Evolutionary conservation across 192 early-diverging fungal genomes (phyloP).

Genomic region (Umbelopsis isabellina): DNA sequence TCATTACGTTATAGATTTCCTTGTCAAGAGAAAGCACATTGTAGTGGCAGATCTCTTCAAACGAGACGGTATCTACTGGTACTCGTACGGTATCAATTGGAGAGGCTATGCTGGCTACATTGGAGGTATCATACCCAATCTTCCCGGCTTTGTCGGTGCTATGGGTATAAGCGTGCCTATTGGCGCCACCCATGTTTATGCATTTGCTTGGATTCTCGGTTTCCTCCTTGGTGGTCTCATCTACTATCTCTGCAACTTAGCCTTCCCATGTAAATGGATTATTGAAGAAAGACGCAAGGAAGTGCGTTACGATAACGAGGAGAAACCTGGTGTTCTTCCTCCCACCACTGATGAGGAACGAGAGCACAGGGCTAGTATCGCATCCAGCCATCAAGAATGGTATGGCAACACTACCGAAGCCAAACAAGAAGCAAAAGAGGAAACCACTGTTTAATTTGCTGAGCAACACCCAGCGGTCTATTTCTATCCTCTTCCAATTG

Average conservation of each 20-base stretch:
- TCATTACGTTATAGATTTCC: slow-evolving; percentile 1
- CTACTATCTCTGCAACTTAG: slow-evolving; percentile 14
- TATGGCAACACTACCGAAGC: not conserved
- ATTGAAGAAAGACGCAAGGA: slow-evolving; percentile 26
- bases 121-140: slow-evolving; percentile 23
- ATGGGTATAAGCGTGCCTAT: slow-evolving; percentile 9
- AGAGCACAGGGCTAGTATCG: not conserved
- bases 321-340: not conserved
- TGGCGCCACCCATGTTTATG: slow-evolving; percentile 11
- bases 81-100: slow-evolving; percentile 27
- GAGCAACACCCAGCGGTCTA: too few species aligned
- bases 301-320: slow-evolving; percentile 7
- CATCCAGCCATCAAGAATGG: not conserved
- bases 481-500: too few species aligned
- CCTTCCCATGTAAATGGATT: slow-evolving; percentile 26
- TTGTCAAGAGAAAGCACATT: slow-evolving; percentile 18
- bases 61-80: slow-evolving; percentile 21
- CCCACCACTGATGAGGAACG: too few species aligned
- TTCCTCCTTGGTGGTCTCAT: slow-evolving; percentile 17
- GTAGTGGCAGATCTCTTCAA: slow-evolving; percentile 15
- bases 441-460: too few species aligned
- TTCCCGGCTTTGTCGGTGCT: slow-evolving; percentile 25
- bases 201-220: slow-evolving; percentile 23
- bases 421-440: too few species aligned
- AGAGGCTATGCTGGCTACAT: slow-evolving; percentile 27